Base-by-base conservation (phyloP, 805 yeast genomes). In the Kluyveromyces nonfermentans region DNA sequence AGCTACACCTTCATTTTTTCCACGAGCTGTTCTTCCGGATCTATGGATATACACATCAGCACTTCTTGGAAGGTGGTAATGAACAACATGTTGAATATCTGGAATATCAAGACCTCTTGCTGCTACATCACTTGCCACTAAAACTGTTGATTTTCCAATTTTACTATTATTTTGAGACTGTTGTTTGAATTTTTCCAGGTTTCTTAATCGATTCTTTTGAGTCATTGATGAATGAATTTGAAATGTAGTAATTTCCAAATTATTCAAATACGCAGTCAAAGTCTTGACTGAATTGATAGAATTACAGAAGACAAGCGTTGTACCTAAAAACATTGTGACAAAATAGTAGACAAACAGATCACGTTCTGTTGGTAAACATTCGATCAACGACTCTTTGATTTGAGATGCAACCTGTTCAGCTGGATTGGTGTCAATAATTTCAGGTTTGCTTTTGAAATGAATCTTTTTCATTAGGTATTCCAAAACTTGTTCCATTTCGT, bases 1-100 rank as follows among this genome's bases (percentile, higher is more conserved):
- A 2, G 96, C 83, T n/a, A 93, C 96, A 71, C 98, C 98, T 59
- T 85, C 90, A 31, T 63, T 63, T 1, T 90, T 93, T 1, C 95
- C 97, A 71, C 98, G 82, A 0, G 95, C 97, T n/a, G 98, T 93
- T 74, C 98, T 80, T 48, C 98, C 98, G 1, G 96, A 85, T 62
- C 98, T 75, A 65, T 93, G 98, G 53, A 93, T 81, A 59, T 93
- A 93, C 41, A 87, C 80, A 58, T 93, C 98, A 0, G 97, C 97
- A 14, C 94, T 73, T 49, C 97, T 73, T 9, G 98, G 97, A 49
- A 93, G 72, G 64, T 93, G 97, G 59, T 90, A 93, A 63, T 93
- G 98, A 17, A 90, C 85, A 40, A 93, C 97, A 63, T 93, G 97
- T 54, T 88, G 82, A 41, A 93, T 89, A 38, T 75, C 76, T 2